A percentile compares a stretch with the other conserved stretches of the same genome.
Evolutionary conservation across 2,329 filamentous ascomycete species (phyloP).

Genomic region (Colletotrichum ledebouriae): DNA sequence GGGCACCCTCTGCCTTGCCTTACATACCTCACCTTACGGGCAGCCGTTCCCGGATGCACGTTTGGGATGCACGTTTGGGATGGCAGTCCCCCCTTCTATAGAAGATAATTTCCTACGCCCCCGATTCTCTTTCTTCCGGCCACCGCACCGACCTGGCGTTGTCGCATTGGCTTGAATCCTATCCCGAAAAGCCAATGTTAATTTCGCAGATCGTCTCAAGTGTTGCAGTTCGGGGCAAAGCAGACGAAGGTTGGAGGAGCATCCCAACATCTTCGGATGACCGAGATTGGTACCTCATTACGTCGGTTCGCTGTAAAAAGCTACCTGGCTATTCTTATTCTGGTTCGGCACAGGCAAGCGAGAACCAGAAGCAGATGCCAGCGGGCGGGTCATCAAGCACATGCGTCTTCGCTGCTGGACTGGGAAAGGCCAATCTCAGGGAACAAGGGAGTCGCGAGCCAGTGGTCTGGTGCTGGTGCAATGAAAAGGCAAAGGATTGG

Average conservation of each 20-base stretch:
- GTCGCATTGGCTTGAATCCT: slow-evolving; percentile 3
- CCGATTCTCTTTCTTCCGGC: neutral
- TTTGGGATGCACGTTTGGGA: slow-evolving; percentile 1
- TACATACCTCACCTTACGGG: neutral
- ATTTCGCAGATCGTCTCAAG: slow-evolving; percentile 31
- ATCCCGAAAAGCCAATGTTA: slow-evolving; percentile 11
- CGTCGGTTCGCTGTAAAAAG: slow-evolving; percentile 11
- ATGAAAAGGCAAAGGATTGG: neutral
- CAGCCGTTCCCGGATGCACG: slow-evolving; percentile 8
- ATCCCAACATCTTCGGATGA: slow-evolving; percentile 5
- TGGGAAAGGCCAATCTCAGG: slow-evolving; percentile 35
- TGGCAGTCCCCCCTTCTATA: slow-evolving; percentile 1
- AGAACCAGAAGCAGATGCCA: slow-evolving; percentile 28
- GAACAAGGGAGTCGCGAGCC: slow-evolving; percentile 30
- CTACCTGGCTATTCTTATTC: slow-evolving; percentile 20
- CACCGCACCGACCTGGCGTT: neutral
- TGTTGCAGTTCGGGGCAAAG: slow-evolving; percentile 18
- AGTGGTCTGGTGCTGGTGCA: slow-evolving; percentile 36
- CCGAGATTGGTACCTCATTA: slow-evolving; percentile 10
- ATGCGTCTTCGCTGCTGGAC: slow-evolving; percentile 26
- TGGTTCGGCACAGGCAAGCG: slow-evolving; percentile 15
- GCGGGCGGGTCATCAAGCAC: slow-evolving; percentile 18
- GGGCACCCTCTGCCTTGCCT: slow-evolving; percentile 12
- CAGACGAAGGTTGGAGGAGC: slow-evolving; percentile 19
- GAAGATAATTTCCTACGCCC: neutral